Percentiles rank a stretch among this genome's conserved stretches.
Evolutionary conservation across 73 alveolate species (phyloP).

Genomic region (Blepharisma stoltei): DNA sequence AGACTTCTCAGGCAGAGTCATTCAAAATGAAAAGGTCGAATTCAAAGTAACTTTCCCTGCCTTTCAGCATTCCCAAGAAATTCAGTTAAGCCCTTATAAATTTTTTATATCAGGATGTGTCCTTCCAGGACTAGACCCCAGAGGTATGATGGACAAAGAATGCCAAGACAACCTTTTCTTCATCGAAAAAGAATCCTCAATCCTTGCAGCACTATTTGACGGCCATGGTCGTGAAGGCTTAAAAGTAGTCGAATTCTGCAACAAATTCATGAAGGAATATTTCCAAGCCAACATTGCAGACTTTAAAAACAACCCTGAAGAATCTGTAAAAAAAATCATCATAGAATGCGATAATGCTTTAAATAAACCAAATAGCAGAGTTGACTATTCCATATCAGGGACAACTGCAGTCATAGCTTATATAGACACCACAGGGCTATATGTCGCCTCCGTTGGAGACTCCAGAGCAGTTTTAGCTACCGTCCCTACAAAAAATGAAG

Average conservation of each 20-base stretch:
- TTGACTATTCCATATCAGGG: constrained; percentile 23
- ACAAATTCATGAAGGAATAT: constrained; percentile 6
- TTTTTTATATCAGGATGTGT: constrained; percentile 24
- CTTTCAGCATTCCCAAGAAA: neutral
- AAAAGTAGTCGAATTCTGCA: constrained; percentile 17
- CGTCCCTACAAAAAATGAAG: neutral
- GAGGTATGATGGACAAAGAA: constrained; percentile 25
- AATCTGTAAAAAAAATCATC: neutral
- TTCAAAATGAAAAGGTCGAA: neutral
- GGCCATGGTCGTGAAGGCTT: constrained; percentile 32
- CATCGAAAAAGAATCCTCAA: neutral
- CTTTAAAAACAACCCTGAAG: neutral
- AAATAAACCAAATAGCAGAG: neutral
- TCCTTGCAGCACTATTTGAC: constrained; percentile 15
- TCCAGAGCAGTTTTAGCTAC: constrained; percentile 26
- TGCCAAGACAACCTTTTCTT: constrained; percentile 20
- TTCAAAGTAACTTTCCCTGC: neutral
- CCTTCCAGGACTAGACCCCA: constrained; percentile 32
- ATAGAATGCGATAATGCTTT: constrained; percentile 14
- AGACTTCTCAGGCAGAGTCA: neutral
- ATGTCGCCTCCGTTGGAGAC: constrained; percentile 27
- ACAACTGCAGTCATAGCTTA: neutral
- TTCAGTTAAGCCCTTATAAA: neutral
- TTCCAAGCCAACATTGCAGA: neutral
- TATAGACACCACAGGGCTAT: neutral